phyloP scores from a whole-genome alignment of 1,284 basidiomycete species.

The Sanghuangporus weigelae region DNA sequence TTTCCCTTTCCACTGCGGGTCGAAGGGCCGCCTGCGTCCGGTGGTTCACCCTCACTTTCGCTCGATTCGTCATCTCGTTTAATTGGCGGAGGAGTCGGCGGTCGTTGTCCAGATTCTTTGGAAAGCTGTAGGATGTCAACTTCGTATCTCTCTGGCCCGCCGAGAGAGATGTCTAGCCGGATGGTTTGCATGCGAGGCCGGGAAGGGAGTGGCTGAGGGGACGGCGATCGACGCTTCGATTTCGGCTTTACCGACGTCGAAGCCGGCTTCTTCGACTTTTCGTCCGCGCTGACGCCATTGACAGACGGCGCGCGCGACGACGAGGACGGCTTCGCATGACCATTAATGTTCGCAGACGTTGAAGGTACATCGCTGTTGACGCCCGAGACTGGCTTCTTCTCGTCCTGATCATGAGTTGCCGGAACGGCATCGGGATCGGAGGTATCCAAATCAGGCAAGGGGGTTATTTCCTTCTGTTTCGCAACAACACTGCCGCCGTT shows the following conservation, averaged over 20 bases:
- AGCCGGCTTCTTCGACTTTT: constrained; percentile 22
- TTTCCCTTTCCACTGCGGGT: constrained; percentile 29
- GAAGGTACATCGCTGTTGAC: not conserved
- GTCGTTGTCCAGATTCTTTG: constrained; percentile 59
- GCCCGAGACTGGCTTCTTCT: not conserved
- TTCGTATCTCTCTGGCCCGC: constrained; percentile 69
- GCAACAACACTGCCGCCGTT: not conserved
- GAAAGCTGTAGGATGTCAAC: constrained; percentile 58
- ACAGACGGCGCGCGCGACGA: not conserved
- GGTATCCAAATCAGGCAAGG: not conserved
- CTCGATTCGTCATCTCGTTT: constrained; percentile 39
- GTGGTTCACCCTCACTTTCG: constrained; percentile 42
- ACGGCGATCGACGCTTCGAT: constrained; percentile 50
- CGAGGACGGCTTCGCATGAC: not conserved
- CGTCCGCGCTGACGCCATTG: not conserved
- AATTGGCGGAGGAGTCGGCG: constrained; percentile 44
- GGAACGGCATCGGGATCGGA: not conserved
- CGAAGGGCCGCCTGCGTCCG: constrained; percentile 7
- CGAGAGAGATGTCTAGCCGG: constrained; percentile 60
- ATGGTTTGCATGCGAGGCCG: constrained; percentile 58
- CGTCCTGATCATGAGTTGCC: not conserved
- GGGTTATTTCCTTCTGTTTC: not conserved
- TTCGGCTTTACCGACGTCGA: constrained; percentile 35
- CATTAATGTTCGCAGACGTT: not conserved
- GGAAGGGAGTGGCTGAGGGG: constrained; percentile 49